Conservation (phyloP, 1,284 basidiomycete genomes). For the Inonotus obliquus region DNA sequence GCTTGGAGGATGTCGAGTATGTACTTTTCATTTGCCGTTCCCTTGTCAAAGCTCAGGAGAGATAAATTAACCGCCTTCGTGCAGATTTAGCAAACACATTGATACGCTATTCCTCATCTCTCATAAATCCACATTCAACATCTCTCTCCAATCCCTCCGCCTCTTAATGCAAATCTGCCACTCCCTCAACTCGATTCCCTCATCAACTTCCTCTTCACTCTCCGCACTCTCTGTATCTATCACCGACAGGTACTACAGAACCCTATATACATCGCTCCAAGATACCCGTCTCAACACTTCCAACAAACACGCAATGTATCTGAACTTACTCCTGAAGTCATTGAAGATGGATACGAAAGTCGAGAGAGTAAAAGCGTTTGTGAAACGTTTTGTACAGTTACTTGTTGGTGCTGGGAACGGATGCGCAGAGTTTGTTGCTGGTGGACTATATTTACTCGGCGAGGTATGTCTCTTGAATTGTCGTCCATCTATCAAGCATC, state of each 20-base stretch:
- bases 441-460: conserved; percentile 74
- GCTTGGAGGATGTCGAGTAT: conserved; percentile 51
- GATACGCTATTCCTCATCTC: conserved; percentile 95
- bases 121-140: conserved; percentile 94
- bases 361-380: conserved; percentile 75
- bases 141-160: conserved; percentile 89
- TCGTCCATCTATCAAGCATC: neutral
- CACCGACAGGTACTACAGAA: conserved; percentile 85
- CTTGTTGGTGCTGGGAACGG: conserved; percentile 64
- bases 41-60: conserved; percentile 6
- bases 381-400: conserved; percentile 86
- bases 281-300: conserved; percentile 81
- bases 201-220: conserved; percentile 32
- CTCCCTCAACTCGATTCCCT: conserved; percentile 37
- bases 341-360: conserved; percentile 74
- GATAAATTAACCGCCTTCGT: neutral
- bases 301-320: conserved; percentile 96
- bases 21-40: neutral
- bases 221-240: conserved; percentile 44
- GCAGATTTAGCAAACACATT: conserved; percentile 82
- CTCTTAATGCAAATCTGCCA: conserved; percentile 85
- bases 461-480: conserved; percentile 53
- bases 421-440: conserved; percentile 87
- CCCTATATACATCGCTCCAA: conserved; percentile 85
- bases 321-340: conserved; percentile 93